phyloP scores from a whole-genome alignment of 1,284 basidiomycete species.

The Termitomyces sp. region DNA sequence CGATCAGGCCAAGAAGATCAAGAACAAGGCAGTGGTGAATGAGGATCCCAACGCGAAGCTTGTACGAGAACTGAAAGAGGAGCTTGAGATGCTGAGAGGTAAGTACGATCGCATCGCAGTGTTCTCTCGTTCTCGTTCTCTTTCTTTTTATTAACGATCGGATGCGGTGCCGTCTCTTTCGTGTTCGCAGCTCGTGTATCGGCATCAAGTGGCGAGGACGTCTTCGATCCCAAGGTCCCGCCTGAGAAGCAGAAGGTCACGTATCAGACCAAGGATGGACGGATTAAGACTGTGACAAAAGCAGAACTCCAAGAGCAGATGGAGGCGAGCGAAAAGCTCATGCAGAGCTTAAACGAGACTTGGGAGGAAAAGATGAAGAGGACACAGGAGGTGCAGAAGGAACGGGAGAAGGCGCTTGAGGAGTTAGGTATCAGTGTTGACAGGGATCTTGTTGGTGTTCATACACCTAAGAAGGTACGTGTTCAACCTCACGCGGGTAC shows the following conservation, averaged over 20 bases:
- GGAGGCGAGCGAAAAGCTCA: conserved; percentile 94
- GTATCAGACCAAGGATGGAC: conserved; percentile 90
- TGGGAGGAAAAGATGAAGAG: conserved; percentile 96
- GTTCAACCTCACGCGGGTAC: conserved; percentile 6
- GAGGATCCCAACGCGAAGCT: conserved; percentile 99
- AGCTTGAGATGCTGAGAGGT: conserved; percentile 83
- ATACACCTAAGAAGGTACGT: conserved; percentile 93
- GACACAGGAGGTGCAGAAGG: conserved; percentile 93
- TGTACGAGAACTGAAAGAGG: conserved; percentile 97
- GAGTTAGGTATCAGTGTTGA: conserved; percentile 97
- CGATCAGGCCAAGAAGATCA: conserved; percentile 99
- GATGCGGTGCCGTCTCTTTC: conserved; percentile 5
- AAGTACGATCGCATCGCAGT: conserved; percentile 33
- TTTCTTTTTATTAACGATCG: conserved; percentile 12
- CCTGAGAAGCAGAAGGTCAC: conserved; percentile 95
- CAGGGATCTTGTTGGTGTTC: conserved; percentile 92
- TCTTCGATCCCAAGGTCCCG: conserved; percentile 85
- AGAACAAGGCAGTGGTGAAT: conserved; percentile 98
- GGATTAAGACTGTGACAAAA: conserved; percentile 93
- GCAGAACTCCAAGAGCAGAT: conserved; percentile 96
- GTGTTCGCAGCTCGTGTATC: conserved; percentile 58
- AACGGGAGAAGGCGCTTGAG: conserved; percentile 95
- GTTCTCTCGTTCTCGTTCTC: conserved; percentile 9
- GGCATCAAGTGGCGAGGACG: conserved; percentile 62
- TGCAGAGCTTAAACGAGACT: conserved; percentile 94